Percentiles rank a stretch among this genome's conserved stretches.
Conservation (phyloP, 805 yeast species). For the Sugiyamaella chiloensis region DNA sequence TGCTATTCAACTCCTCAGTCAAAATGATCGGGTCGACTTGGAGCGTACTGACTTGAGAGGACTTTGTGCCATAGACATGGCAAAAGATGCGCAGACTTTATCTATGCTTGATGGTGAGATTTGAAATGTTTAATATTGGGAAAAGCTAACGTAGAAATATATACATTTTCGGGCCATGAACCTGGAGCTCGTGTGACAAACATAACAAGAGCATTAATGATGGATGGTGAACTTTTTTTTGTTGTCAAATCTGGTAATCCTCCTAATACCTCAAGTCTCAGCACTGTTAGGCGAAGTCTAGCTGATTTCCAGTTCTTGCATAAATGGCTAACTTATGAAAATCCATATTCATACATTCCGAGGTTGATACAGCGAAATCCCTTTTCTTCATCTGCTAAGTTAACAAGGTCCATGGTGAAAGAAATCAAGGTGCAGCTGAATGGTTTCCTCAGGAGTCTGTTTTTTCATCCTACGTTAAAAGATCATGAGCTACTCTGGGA, state of each 20-base stretch:
- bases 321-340: slow-evolving; percentile 33
- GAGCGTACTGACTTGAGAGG: slow-evolving; percentile 30
- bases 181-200: slow-evolving; percentile 10
- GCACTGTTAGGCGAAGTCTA: slow-evolving; percentile 30
- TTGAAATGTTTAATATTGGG: not conserved
- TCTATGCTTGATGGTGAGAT: slow-evolving; percentile 23
- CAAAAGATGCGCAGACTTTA: slow-evolving; percentile 29
- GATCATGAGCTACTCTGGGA: slow-evolving; percentile 43
- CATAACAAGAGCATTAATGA: slow-evolving; percentile 15
- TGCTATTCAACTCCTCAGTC: slow-evolving; percentile 51
- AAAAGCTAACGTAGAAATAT: not conserved
- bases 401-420: slow-evolving; percentile 29
- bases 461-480: slow-evolving; percentile 37
- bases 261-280: slow-evolving; percentile 16
- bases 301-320: slow-evolving; percentile 34
- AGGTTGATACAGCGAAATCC: slow-evolving; percentile 30
- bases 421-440: slow-evolving; percentile 49
- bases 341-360: slow-evolving; percentile 40
- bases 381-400: slow-evolving; percentile 30
- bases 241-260: slow-evolving; percentile 22
- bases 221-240: slow-evolving; percentile 24
- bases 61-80: slow-evolving; percentile 34
- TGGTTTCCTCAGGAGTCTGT: slow-evolving; percentile 43
- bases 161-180: slow-evolving; percentile 10
- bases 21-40: slow-evolving; percentile 49